Evolutionary conservation across 2,329 filamentous ascomycete genomes (phyloP).

Genomic region (Fusarium succisae): DNA sequence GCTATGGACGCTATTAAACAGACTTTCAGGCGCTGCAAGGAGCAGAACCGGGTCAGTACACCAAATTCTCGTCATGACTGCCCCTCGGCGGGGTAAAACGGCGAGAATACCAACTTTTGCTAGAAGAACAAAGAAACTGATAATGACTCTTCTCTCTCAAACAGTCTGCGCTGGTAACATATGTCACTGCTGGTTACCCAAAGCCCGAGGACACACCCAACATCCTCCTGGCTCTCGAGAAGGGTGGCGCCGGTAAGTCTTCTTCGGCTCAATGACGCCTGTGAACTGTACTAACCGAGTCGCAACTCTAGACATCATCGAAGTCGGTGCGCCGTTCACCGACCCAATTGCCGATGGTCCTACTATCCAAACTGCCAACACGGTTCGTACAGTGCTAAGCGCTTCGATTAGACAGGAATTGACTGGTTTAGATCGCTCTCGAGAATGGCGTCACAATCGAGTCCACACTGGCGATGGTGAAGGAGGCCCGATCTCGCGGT

Average conservation of each 20-base stretch:
- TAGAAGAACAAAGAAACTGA: constrained; percentile 28
- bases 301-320: constrained; percentile 76
- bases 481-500: constrained; percentile 79
- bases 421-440: constrained; percentile 69
- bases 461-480: constrained; percentile 83
- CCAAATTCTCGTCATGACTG: constrained; percentile 17
- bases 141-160: constrained; percentile 15
- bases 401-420: constrained; percentile 1
- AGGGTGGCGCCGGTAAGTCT: constrained; percentile 82
- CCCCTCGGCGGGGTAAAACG: constrained; percentile 44
- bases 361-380: constrained; percentile 96
- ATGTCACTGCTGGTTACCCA: constrained; percentile 95
- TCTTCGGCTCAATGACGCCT: not conserved
- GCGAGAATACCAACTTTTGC: constrained; percentile 1
- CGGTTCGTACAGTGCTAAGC: constrained; percentile 58
- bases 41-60: constrained; percentile 63
- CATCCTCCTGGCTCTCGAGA: constrained; percentile 89
- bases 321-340: constrained; percentile 95
- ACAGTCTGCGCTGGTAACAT: constrained; percentile 88
- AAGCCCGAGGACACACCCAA: constrained; percentile 82
- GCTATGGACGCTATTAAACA: constrained; percentile 67
- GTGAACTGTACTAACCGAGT: constrained; percentile 15
- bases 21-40: constrained; percentile 69
- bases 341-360: constrained; percentile 98
- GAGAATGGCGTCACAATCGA: constrained; percentile 87